Base-by-base conservation (phyloP, 225 moss, liverwort and hornwort genomes). In the Antitrichia curtipendula region DNA sequence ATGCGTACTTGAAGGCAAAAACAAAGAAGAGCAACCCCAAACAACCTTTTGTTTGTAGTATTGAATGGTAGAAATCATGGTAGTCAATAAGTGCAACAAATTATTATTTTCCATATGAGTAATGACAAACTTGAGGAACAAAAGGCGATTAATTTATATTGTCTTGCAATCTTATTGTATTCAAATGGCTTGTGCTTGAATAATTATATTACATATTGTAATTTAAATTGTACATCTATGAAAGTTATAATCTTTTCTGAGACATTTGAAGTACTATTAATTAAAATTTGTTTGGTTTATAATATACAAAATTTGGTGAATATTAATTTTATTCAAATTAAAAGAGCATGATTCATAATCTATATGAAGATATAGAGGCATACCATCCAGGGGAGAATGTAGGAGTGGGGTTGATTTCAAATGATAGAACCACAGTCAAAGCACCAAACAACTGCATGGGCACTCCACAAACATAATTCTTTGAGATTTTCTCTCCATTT, bases 401-500 rank as follows among this genome's bases (percentile, higher is more conserved):
- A 8, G 95, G 96, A 54, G 75, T 85, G 16, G 90, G 91, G 9
- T 95, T 95, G 38, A 95, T 86, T 54, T 90, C 91, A 54, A 96
- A 83, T 43, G 94, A 91, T 21, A 95, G 41, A 52, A 95, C 47
- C 10, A 95, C 80, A 2, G 86, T 88, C 57, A 90, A 70, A 41
- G 88, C 86, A 17, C 91, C 91, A 8, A 83, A 62, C 29, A 91
- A 49, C 88, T 91, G 72, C 78, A 75, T 43, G 1, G 18, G 6
- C 61, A 81, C 56, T 25, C 62, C 54, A 63, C 34, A 80, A 80
- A 82, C 12, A 68, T 65, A 7, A n/a, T 47, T 49, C 4, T 34
- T 62, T 43, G 15, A 3, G 2, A 62, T 22, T 32, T 43, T 32
- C 0, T 32, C 2, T 29, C 28, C 10, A 23, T 25, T 54, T 0